These are phyloP conservation scores for Salix viminalis DNA, from an alignment of 345 rosid genomes.

Conservation along the genomic window DNA sequence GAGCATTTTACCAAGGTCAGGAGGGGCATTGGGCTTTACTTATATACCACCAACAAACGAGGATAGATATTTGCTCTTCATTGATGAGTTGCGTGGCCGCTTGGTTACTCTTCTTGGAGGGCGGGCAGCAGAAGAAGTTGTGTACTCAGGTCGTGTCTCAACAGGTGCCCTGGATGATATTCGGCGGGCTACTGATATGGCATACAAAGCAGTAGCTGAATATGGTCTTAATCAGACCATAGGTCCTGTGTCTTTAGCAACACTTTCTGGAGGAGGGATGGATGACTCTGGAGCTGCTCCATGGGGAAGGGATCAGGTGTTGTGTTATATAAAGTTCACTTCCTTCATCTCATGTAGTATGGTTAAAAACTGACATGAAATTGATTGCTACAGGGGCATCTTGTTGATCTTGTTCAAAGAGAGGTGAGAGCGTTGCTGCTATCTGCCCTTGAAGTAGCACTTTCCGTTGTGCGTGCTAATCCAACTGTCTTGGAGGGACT, in stretches of 20 bases:
- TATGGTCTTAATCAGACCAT: constrained; percentile 86
- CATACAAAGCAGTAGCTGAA: constrained; percentile 95
- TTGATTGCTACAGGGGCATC: constrained; percentile 56
- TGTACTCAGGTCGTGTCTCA: constrained; percentile 74
- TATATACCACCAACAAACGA: constrained; percentile 76
- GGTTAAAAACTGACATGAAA: constrained; percentile 13
- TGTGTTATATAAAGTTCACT: neutral
- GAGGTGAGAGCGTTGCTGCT: constrained; percentile 78
- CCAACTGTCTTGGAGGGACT: constrained; percentile 83
- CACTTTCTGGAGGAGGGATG: constrained; percentile 82
- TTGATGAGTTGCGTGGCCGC: constrained; percentile 90
- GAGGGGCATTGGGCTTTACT: constrained; percentile 94
- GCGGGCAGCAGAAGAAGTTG: constrained; percentile 94
- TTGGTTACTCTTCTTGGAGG: constrained; percentile 97
- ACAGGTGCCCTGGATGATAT: constrained; percentile 98
- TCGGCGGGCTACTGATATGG: constrained; percentile 88
- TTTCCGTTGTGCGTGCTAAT: constrained; percentile 73
- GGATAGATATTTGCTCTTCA: constrained; percentile 87
- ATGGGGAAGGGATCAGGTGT: constrained; percentile 93
- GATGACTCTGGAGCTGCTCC: constrained; percentile 63
- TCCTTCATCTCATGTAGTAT: neutral
- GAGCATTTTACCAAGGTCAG: constrained; percentile 96
- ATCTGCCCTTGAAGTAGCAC: constrained; percentile 72
- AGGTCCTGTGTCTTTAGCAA: constrained; percentile 82
- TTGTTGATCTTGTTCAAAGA: constrained; percentile 83